Evolutionary conservation across 257 asterid species (phyloP).

Genomic region (Mentha longifolia): DNA sequence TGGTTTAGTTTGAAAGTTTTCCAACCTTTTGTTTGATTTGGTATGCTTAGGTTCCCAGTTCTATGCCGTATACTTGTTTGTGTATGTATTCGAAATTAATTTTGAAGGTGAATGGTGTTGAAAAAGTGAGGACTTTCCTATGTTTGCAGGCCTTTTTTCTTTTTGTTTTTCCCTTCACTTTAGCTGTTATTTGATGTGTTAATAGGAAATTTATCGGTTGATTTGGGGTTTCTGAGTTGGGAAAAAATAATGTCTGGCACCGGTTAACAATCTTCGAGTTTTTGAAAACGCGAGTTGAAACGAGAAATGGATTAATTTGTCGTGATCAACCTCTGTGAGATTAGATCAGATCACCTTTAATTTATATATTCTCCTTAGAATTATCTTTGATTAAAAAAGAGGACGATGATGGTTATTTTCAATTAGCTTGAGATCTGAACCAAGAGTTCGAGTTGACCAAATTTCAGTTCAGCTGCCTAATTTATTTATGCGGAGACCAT

Average conservation of each 20-base stretch:
- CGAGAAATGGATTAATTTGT: background rate
- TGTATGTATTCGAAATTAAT: slow-evolving; percentile 14
- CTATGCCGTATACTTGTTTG: slow-evolving; percentile 9
- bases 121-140: no score
- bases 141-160: background rate
- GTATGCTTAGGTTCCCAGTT: slow-evolving; percentile 15
- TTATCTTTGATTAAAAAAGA: slow-evolving; percentile 2
- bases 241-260: background rate
- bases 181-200: slow-evolving; percentile 5
- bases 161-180: background rate
- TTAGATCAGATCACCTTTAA: background rate
- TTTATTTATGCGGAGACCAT: slow-evolving; percentile 1
- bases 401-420: slow-evolving; percentile 15
- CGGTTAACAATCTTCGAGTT: slow-evolving; percentile 11
- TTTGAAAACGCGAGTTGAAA: slow-evolving; percentile 2
- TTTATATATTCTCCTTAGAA: slow-evolving; percentile 22
- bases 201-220: background rate
- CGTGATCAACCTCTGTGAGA: slow-evolving; percentile 18
- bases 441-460: slow-evolving; percentile 15
- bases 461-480: slow-evolving; percentile 5
- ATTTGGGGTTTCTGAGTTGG: slow-evolving; percentile 8
- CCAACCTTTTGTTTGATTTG: slow-evolving; percentile 16
- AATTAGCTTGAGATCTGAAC: slow-evolving; percentile 23
- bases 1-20: slow-evolving; percentile 13
- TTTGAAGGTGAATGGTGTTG: slow-evolving; percentile 1